Evolutionary conservation across 2,329 filamentous ascomycete genomes (phyloP), one percentile per base, ranked within the genome.

Genomic region (Sporothrix curviconia): DNA sequence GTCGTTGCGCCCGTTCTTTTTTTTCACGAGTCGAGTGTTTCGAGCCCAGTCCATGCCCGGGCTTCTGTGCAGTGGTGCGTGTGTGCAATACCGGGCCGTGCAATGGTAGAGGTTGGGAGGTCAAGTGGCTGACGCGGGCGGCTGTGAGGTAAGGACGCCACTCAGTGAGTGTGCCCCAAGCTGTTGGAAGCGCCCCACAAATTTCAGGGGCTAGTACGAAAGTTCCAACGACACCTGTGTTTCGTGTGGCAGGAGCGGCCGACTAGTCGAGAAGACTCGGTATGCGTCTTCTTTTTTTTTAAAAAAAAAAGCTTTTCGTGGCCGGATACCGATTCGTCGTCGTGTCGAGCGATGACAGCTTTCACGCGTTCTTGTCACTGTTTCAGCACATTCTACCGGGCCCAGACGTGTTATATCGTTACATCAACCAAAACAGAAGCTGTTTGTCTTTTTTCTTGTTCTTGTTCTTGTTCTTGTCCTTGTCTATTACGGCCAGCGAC

Each of bases 221-320:
- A 17, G 4, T 7, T 17, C 4, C 34, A 34, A 44, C 51, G 51
- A 44, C 51, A 54, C 39, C 39, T 43, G 39, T 43, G 39, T 54
- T 54, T 54, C 51, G 51, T 54, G 51, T 54, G 51, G 11, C 39
- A 54, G 51, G 50, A 14, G 17, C 22, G 32, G 32, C 22, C n/a
- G 32, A 37, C 47, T 17, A 22, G 32, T 14, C 17, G 24, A 36
- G 19, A 14, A 24, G 14, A 30, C 30, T 8, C n/a, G n/a, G n/a
- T n/a, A n/a, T 15, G 42, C 24, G 24, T 22, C 14, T 4, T n/a
- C 24, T n/a, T n/a, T n/a, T n/a, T n/a, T n/a, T n/a, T n/a, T n/a
- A n/a, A 15, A 46, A 9, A 7, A 5, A 14, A 7, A 24, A 22
- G 11, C 30, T 50, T 47, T 17, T 12, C 30, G 36, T 15, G 17